phyloP scores from a whole-genome alignment of 2,329 filamentous ascomycete species.

The Colletotrichum scovillei region DNA sequence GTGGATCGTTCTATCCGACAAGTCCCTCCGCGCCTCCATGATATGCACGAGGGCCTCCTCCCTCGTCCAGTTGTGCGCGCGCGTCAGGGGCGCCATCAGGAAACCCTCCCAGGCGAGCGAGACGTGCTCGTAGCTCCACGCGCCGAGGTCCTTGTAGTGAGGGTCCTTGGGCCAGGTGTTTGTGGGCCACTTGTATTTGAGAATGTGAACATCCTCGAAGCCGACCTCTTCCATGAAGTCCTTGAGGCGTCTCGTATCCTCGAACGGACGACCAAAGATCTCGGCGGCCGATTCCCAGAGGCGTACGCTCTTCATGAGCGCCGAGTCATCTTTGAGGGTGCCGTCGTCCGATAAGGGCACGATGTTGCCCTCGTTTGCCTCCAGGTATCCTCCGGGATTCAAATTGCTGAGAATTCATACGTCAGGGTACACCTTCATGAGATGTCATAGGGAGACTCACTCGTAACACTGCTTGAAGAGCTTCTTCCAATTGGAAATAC shows the following conservation, averaged over 20 bases:
- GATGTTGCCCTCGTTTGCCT: slow-evolving; percentile 55
- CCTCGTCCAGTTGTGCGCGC: slow-evolving; percentile 46
- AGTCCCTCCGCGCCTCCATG: slow-evolving; percentile 36
- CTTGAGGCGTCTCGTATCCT: too few species aligned
- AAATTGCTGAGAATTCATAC: slow-evolving; percentile 42
- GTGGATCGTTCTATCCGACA: slow-evolving; percentile 39
- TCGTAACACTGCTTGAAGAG: slow-evolving; percentile 40
- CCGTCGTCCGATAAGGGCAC: slow-evolving; percentile 53
- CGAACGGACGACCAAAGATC: too few species aligned
- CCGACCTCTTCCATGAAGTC: slow-evolving; percentile 42
- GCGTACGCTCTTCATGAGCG: slow-evolving; percentile 40
- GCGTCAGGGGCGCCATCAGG: slow-evolving; percentile 48
- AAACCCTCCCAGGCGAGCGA: slow-evolving; percentile 45
- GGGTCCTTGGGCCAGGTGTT: slow-evolving; percentile 37
- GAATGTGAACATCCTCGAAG: slow-evolving; percentile 45
- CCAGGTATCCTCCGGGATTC: slow-evolving; percentile 56
- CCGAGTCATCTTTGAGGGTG: slow-evolving; percentile 42
- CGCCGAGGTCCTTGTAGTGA: slow-evolving; percentile 47
- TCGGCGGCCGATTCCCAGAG: too few species aligned
- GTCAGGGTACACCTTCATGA: too few species aligned
- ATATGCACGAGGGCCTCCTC: slow-evolving; percentile 42
- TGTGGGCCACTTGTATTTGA: slow-evolving; percentile 44
- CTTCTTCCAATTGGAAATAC: slow-evolving; percentile 37
- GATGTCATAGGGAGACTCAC: neutral
- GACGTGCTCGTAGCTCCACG: slow-evolving; percentile 44